These are phyloP conservation scores for Moricandia moricandioides DNA, from an alignment of 345 rosid genomes.

Conservation along the genomic window DNA sequence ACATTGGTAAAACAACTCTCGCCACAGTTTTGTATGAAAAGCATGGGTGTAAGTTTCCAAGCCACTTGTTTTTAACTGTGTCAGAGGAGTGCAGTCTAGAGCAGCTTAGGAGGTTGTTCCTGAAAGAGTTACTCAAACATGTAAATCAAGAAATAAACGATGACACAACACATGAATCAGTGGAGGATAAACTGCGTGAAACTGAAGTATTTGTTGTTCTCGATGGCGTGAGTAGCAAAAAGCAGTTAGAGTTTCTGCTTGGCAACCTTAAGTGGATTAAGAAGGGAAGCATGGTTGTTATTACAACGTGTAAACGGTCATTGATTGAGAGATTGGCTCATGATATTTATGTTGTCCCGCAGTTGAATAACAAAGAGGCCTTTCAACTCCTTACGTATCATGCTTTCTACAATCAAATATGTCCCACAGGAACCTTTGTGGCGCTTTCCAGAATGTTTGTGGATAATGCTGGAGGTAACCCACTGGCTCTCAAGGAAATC, in stretches of 20 bases:
- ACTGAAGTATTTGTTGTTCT: neutral
- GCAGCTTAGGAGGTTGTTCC: neutral
- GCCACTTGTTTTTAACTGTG: neutral
- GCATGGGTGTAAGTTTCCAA: neutral
- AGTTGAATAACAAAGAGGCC: neutral
- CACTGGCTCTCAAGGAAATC: neutral
- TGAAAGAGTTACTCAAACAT: neutral
- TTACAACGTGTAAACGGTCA: neutral
- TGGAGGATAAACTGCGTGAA: neutral
- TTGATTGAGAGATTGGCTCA: neutral
- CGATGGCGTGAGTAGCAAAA: neutral
- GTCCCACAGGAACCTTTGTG: neutral
- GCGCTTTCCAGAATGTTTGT: neutral
- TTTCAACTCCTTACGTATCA: neutral
- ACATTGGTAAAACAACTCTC: neutral
- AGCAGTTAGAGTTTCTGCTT: neutral
- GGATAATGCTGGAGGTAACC: neutral
- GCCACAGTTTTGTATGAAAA: neutral
- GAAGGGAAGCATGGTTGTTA: slow-evolving; percentile 5
- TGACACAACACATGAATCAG: neutral
- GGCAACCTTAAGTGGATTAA: neutral
- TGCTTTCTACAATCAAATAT: neutral
- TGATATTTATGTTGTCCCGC: neutral
- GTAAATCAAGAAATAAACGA: neutral
- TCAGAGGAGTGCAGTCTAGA: neutral